A percentile compares a stretch with the other conserved stretches of the same genome.
Conservation (phyloP, 108 stramenopile genomes). For the Ochromonas danica region DNA sequence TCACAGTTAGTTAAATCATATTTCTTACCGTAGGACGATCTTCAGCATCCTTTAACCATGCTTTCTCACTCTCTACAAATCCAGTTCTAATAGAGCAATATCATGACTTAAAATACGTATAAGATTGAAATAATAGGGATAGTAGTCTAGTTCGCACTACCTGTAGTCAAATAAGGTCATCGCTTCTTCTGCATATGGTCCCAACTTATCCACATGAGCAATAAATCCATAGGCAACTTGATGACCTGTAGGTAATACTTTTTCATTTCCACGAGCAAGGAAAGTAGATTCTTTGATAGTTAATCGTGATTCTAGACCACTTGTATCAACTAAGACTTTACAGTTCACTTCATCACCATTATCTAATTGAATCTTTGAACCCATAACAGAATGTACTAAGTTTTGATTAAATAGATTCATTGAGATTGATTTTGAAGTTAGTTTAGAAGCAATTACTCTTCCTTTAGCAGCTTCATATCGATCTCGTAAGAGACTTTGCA, state of each 20-base stretch:
- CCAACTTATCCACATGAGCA: constrained; percentile 67
- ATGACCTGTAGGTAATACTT: constrained; percentile 64
- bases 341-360: constrained; percentile 60
- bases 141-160: constrained; percentile 69
- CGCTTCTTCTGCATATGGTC: constrained; percentile 84
- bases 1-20: too few species aligned
- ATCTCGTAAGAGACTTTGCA: constrained; percentile 58
- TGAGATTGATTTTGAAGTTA: constrained; percentile 57
- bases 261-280: not conserved
- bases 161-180: constrained; percentile 96
- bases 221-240: constrained; percentile 87
- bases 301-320: constrained; percentile 81
- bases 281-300: constrained; percentile 63
- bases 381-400: constrained; percentile 42
- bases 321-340: constrained; percentile 81
- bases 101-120: not conserved
- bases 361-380: constrained; percentile 42
- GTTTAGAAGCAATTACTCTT: constrained; percentile 66
- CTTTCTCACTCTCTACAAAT: not conserved
- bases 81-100: not conserved
- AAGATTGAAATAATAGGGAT: not conserved
- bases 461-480: constrained; percentile 53
- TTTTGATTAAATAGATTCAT: constrained; percentile 61
- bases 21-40: constrained; percentile 36
- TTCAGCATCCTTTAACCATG: constrained; percentile 43